Percentiles rank a stretch among this genome's conserved stretches.
phyloP scores from a whole-genome alignment of 164 flowering plant species.

The Saururus chinensis region DNA sequence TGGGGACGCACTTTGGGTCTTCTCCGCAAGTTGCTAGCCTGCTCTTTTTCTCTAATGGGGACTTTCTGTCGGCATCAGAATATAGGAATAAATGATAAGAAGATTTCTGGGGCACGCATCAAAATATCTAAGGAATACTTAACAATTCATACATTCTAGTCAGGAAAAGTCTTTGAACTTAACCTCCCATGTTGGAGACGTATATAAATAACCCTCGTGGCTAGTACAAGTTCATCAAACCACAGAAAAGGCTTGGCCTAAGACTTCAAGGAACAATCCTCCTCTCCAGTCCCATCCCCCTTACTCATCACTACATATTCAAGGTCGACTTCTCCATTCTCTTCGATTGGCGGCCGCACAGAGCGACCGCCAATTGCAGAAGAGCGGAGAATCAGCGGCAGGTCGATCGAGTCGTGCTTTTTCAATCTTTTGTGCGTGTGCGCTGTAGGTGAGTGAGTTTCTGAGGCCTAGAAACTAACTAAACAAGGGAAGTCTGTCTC shows the following conservation, averaged over 20 bases:
- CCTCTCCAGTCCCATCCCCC: too few species aligned
- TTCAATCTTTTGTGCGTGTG: background rate
- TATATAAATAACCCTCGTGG: background rate
- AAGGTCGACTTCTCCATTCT: background rate
- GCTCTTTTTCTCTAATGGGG: background rate
- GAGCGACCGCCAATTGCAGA: too few species aligned
- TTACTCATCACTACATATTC: background rate
- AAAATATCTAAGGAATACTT: background rate
- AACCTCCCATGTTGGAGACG: background rate
- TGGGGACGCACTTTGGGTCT: background rate
- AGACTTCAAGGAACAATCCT: background rate
- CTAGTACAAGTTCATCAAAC: background rate
- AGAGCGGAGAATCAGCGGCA: background rate
- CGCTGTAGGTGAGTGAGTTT: background rate
- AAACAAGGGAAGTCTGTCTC: background rate
- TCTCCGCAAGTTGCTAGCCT: background rate
- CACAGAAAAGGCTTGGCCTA: background rate
- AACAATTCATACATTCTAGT: background rate
- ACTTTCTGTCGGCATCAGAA: background rate
- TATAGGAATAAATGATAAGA: background rate
- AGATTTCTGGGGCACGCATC: background rate
- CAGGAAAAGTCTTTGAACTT: background rate
- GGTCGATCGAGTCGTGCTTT: background rate
- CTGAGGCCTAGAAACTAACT: background rate
- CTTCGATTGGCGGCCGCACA: too few species aligned